Evolutionary conservation across 2,329 filamentous ascomycete genomes (phyloP), one percentile per base, ranked within the genome.

Genomic region (Calonectria leucothoes): DNA sequence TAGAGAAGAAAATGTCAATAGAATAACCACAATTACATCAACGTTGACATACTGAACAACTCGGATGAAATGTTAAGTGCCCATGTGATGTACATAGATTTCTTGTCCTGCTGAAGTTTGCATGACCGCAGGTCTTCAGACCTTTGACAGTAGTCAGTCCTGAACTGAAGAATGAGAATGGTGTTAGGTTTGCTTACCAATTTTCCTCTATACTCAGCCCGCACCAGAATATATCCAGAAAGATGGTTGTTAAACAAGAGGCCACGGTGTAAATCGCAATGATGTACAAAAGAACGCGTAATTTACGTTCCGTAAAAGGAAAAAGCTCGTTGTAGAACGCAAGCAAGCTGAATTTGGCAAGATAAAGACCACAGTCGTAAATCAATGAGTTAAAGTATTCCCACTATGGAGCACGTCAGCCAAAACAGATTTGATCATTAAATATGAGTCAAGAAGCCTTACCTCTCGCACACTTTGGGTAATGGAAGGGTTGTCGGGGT

Each of bases 261-360:
- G 20, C 20, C 12, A 59, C 14, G 5, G 55, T 59, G 33, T 39
- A 59, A 39, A 37, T 37, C 4, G 55, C 31, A 6, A 59, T n/a
- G n/a, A 59, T 27, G 3, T 27, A 25, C 55, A 59, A 4, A 0
- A 0, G 27, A 25, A 59, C 27, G 33, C 55, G 55, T 7, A 59
- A 5, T 15, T 25, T 39, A 1, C 33, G 33, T 33, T 59, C 55
- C 33, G 55, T 59, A 8, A 59, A 37, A 27, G 55, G 55, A 10
- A 59, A 59, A 27, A 59, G 55, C 55, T 59, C 55, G 33, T 59
- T 59, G 25, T 59, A 59, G 33, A 59, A 59, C 39, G 55, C 55
- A 14, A 59, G 12, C 12, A 59, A 23, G 33, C 55, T 59, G 7
- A 39, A 37, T 8, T 59, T 59, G 7, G 55, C 15, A 4, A 59